These are phyloP conservation scores for Gnomoniopsis smithogilvyi DNA, from an alignment of 2,329 filamentous ascomycete genomes.

Conservation along the genomic window DNA sequence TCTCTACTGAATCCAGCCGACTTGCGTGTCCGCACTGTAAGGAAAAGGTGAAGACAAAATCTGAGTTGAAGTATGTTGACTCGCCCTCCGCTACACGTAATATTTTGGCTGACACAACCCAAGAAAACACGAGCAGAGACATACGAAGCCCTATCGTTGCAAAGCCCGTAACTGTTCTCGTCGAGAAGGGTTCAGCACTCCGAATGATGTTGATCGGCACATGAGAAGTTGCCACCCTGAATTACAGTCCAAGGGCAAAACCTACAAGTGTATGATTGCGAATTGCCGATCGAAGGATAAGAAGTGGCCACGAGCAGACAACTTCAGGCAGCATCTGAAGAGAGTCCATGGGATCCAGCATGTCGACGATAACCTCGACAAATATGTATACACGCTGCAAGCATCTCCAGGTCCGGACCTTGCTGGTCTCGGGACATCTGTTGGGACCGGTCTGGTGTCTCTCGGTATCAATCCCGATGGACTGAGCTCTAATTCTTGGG, in stretches of 20 bases:
- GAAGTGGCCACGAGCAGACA: conserved; percentile 77
- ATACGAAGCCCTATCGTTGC: conserved; percentile 67
- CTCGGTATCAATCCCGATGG: not conserved
- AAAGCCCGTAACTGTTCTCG: conserved; percentile 52
- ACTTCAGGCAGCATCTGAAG: conserved; percentile 76
- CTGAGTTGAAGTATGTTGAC: conserved; percentile 50
- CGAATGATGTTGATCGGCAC: conserved; percentile 80
- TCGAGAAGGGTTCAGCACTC: conserved; percentile 69
- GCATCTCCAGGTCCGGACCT: not conserved
- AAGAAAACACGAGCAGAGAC: conserved; percentile 73
- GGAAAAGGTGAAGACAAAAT: conserved; percentile 44
- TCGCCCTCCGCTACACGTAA: not conserved
- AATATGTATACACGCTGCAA: conserved; percentile 25
- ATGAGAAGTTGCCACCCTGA: conserved; percentile 65
- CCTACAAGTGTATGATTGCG: conserved; percentile 57
- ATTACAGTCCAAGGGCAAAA: conserved; percentile 43
- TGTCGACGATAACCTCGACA: conserved; percentile 36
- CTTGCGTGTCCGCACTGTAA: conserved; percentile 38
- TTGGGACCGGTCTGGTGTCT: not conserved
- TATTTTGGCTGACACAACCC: conserved; percentile 12
- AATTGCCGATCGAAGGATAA: conserved; percentile 61
- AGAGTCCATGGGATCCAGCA: conserved; percentile 56
- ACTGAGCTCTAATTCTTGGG: not conserved
- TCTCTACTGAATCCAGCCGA: conserved; percentile 1
- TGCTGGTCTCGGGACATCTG: conserved; percentile 16